Base-by-base conservation (phyloP, 2,329 filamentous ascomycete genomes). In the Monilinia laxa region DNA sequence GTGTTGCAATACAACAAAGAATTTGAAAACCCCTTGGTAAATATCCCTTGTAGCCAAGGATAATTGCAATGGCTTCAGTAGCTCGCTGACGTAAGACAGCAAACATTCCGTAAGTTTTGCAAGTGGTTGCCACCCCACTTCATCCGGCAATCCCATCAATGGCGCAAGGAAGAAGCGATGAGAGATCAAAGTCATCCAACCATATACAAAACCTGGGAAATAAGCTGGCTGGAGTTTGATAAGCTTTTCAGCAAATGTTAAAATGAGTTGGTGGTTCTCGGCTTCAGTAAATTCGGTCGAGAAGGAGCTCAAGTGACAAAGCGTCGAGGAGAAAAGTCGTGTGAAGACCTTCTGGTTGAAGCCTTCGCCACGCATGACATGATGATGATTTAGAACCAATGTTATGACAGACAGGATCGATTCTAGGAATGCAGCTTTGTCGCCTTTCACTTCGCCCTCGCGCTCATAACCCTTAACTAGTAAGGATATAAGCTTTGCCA, bases 321-420 rank as follows among this genome's bases (percentile, higher is more conserved):
- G 83, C 58, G 97, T 83, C 73, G 90, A 85, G 0, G 92, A 94
- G 75, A 97, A 90, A 53, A 99, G 83, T 56, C 94, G 88, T 84
- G 93, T 95, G 82, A 97, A 98, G 40, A 96, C 88, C 69, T 92
- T 89, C 75, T 94, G 90, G 73, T 92, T 94, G 81, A 96, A 93
- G 51, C 84, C 85, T 64, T 97, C 93, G 4, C 88, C 90, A 56
- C 90, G 87, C 77, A 89, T 91, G 66, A 90, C 84, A 74, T 96
- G 90, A 76, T 98, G 92, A 72, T 95, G 88, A 77, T 91, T 94
- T 68, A 97, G 83, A 4, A 97, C 85, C 66, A 99, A 80, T 4
- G 92, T 85, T 45, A 92, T 81, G n/a, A 97, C 80, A 9, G 90
- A 87, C 52, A 97, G 79, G 62, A 94, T 86, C 1, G 90, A 90